phyloP scores from a whole-genome alignment of 2,329 filamentous ascomycete species.

The Neonectria neomacrospora region DNA sequence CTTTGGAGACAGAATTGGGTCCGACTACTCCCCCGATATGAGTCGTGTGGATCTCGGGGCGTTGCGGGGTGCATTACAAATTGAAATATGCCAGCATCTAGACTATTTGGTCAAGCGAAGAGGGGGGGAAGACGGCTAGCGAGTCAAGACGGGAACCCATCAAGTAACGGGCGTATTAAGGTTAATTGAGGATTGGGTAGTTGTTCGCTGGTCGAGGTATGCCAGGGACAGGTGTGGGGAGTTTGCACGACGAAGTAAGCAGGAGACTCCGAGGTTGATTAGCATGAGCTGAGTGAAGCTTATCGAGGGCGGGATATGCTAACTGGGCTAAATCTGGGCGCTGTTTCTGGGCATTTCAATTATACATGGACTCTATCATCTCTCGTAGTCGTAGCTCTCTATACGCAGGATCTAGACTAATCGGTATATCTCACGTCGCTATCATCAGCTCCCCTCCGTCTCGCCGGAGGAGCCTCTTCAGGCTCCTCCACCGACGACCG shows the following conservation, averaged over 20 bases:
- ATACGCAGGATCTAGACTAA: slow-evolving; percentile 16
- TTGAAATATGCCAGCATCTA: slow-evolving; percentile 5
- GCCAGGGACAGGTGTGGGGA: neutral
- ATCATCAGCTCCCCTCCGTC: slow-evolving; percentile 12
- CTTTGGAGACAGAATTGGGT: slow-evolving; percentile 19
- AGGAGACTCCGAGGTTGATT: neutral
- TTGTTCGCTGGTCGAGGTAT: neutral
- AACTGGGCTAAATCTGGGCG: neutral
- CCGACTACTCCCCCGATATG: slow-evolving; percentile 7
- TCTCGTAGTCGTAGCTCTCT: neutral
- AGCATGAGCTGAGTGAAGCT: neutral
- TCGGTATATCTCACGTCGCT: slow-evolving; percentile 33
- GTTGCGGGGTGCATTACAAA: slow-evolving; percentile 35
- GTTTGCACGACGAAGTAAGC: neutral
- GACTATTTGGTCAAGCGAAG: slow-evolving; percentile 21
- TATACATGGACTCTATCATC: neutral
- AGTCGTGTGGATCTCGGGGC: slow-evolving; percentile 17
- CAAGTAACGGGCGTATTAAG: slow-evolving; percentile 7
- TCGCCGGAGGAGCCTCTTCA: slow-evolving; percentile 12
- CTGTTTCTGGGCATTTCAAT: neutral
- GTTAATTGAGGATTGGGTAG: neutral
- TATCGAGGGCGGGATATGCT: neutral
- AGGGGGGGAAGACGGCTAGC: neutral
- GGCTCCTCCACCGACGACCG: slow-evolving; percentile 7
- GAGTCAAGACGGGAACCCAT: slow-evolving; percentile 9